Percentiles rank a stretch among this genome's conserved stretches.
Evolutionary conservation across 2,329 filamentous ascomycete genomes (phyloP).

Genomic region (Amauroascus niger): DNA sequence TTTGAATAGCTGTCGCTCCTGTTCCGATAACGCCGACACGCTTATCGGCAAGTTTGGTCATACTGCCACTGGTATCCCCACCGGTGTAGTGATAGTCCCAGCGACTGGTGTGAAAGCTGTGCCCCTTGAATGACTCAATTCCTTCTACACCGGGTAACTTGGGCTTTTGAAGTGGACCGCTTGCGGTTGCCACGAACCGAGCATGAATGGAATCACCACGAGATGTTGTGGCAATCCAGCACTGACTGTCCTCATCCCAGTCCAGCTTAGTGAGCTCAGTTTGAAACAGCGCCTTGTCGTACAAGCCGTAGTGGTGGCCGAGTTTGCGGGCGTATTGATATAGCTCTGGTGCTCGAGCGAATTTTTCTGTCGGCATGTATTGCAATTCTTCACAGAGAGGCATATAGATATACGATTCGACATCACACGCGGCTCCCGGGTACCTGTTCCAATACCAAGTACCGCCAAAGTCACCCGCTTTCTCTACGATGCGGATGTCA

Average conservation of each 20-base stretch:
- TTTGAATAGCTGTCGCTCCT: slow-evolving; percentile 37
- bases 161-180: slow-evolving; percentile 36
- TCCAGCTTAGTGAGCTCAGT: slow-evolving; percentile 34
- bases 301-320: slow-evolving; percentile 38
- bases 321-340: slow-evolving; percentile 40
- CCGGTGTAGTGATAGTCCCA: slow-evolving; percentile 32
- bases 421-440: slow-evolving; percentile 45
- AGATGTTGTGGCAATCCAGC: slow-evolving; percentile 26
- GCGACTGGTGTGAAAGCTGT: slow-evolving; percentile 37
- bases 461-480: slow-evolving; percentile 40
- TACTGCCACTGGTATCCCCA: background rate
- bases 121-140: slow-evolving; percentile 31
- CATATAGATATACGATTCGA: slow-evolving; percentile 51
- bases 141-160: slow-evolving; percentile 40
- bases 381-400: slow-evolving; percentile 52
- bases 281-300: slow-evolving; percentile 40
- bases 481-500: slow-evolving; percentile 33
- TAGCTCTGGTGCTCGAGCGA: slow-evolving; percentile 40
- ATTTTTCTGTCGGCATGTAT: slow-evolving; percentile 48
- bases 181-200: slow-evolving; percentile 34
- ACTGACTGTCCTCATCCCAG: slow-evolving; percentile 39
- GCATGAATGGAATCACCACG: slow-evolving; percentile 24
- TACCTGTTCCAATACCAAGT: slow-evolving; percentile 44
- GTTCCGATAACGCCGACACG: slow-evolving; percentile 38
- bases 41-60: slow-evolving; percentile 32